Evolutionary conservation across 1,284 basidiomycete species (phyloP).

Genomic region (Cutaneotrichosporon cyanovorans): DNA sequence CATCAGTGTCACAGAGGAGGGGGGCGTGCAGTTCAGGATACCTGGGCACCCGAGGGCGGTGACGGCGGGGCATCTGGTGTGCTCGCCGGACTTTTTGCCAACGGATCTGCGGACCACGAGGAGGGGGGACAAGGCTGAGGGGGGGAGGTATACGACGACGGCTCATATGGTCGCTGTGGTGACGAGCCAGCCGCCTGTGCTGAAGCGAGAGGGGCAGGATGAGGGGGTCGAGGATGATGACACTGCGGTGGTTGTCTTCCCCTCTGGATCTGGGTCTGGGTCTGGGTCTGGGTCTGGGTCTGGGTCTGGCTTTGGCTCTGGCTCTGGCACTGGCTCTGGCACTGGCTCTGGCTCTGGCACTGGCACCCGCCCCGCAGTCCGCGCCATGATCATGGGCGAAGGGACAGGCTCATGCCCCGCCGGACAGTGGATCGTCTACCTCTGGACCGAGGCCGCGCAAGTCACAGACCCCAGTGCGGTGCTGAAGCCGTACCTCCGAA

Average conservation of each 20-base stretch:
- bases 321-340: too few species aligned
- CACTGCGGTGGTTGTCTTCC: constrained; percentile 71
- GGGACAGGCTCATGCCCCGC: constrained; percentile 76
- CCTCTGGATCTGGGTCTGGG: constrained; percentile 50
- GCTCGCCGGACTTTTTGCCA: constrained; percentile 50
- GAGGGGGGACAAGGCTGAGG: constrained; percentile 7
- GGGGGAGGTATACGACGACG: constrained; percentile 1
- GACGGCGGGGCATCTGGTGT: constrained; percentile 45
- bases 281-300: too few species aligned
- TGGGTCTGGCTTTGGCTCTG: too few species aligned
- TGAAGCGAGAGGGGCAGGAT: constrained; percentile 18
- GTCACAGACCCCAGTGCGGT: constrained; percentile 5
- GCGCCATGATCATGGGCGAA: constrained; percentile 69
- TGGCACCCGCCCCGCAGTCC: constrained; percentile 55
- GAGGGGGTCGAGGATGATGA: constrained; percentile 50
- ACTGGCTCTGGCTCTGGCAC: too few species aligned
- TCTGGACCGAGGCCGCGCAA: constrained; percentile 22
- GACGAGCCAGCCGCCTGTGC: constrained; percentile 43
- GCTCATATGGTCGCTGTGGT: constrained; percentile 65
- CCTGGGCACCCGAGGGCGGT: constrained; percentile 55
- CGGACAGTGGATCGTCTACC: constrained; percentile 62
- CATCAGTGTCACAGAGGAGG: constrained; percentile 1
- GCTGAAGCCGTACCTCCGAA: constrained; percentile 25
- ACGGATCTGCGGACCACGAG: constrained; percentile 33
- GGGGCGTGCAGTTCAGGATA: constrained; percentile 45